phyloP scores from a whole-genome alignment of 495 filamentous ascomycete genomes.

The Xylaria venustula region DNA sequence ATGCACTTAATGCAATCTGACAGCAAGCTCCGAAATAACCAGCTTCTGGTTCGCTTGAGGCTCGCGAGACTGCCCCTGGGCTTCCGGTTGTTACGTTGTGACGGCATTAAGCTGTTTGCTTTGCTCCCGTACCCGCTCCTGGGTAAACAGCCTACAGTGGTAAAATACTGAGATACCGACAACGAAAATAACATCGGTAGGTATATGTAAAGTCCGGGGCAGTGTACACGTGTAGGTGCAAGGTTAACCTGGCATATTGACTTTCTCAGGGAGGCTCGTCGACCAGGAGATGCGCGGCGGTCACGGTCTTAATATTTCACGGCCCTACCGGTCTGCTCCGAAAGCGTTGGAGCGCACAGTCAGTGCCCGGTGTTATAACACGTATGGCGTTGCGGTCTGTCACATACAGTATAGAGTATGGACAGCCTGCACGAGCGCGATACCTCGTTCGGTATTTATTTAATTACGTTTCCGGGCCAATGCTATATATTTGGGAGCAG shows the following conservation, averaged over 20 bases:
- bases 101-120: neutral
- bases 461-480: constrained; percentile 16
- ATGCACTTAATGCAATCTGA: constrained; percentile 2
- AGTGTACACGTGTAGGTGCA: too few species aligned
- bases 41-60: neutral
- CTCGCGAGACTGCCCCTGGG: neutral
- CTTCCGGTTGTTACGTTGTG: neutral
- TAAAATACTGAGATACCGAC: neutral
- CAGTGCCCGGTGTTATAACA: neutral
- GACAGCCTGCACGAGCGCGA: neutral
- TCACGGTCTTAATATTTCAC: neutral
- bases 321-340: constrained; percentile 2
- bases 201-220: neutral
- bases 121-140: neutral
- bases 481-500: constrained; percentile 5
- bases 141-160: neutral
- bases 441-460: neutral
- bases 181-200: too few species aligned
- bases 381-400: neutral
- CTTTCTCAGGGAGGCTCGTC: constrained; percentile 4
- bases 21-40: neutral
- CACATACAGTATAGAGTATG: neutral
- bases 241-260: constrained; percentile 4
- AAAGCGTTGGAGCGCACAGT: neutral
- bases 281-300: neutral